Conservation (phyloP, 1,284 basidiomycete genomes). For the Chiua sp. region DNA sequence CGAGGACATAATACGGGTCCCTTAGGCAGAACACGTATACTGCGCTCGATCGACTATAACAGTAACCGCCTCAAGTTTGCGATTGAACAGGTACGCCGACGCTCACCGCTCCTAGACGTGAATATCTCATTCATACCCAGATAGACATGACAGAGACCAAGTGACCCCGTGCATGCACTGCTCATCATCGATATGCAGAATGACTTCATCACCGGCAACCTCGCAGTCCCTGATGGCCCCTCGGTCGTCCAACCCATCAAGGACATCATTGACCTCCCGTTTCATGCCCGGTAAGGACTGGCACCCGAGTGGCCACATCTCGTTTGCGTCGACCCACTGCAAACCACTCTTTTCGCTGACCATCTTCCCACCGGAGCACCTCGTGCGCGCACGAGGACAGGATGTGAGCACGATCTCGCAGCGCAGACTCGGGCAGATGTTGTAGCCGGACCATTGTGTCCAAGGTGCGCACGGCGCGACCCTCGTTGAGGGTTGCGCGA, state of each 20-base stretch:
- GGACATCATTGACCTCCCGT: conserved; percentile 45
- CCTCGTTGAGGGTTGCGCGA: conserved; percentile 49
- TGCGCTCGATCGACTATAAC: too few species aligned
- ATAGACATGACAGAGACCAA: conserved; percentile 22
- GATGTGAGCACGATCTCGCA: conserved; percentile 16
- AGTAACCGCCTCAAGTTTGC: too few species aligned
- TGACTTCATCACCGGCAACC: conserved; percentile 46
- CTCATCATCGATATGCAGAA: conserved; percentile 38
- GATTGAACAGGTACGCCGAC: too few species aligned
- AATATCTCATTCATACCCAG: neutral
- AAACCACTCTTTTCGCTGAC: conserved; percentile 39
- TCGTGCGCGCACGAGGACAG: conserved; percentile 28
- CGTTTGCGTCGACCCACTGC: conserved; percentile 52
- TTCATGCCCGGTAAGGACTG: conserved; percentile 50
- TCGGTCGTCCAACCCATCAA: conserved; percentile 49
- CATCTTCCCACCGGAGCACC: conserved; percentile 47
- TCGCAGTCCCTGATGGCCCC: conserved; percentile 50
- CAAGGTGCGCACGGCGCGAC: conserved; percentile 47
- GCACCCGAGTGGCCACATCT: conserved; percentile 54
- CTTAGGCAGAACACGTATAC: too few species aligned
- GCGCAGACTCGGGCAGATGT: conserved; percentile 45
- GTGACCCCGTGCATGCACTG: conserved; percentile 29
- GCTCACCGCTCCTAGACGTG: too few species aligned
- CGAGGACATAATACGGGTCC: too few species aligned
- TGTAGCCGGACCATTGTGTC: conserved; percentile 61